phyloP scores from a whole-genome alignment of 306 rosid genomes.

The Cucumis melo region DNA sequence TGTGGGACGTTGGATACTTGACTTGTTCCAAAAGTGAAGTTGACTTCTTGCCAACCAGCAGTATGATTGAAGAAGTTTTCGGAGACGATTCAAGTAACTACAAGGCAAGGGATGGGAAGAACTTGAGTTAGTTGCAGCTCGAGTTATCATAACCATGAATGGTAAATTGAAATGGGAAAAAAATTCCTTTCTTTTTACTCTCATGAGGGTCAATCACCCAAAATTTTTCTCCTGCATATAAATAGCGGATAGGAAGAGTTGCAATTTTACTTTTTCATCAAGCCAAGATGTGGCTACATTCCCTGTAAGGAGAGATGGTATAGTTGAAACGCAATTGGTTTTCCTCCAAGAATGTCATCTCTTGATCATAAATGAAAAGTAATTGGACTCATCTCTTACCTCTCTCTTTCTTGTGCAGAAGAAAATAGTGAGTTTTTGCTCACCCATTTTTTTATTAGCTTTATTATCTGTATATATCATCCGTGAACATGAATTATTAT shows the following conservation, averaged over 20 bases:
- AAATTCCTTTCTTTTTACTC: neutral
- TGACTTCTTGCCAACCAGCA: slow-evolving; percentile 70
- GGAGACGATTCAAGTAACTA: slow-evolving; percentile 37
- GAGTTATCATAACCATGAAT: neutral
- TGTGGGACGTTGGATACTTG: slow-evolving; percentile 56
- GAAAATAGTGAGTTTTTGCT: neutral
- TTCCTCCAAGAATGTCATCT: neutral
- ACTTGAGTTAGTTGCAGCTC: slow-evolving; percentile 24
- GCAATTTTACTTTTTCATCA: slow-evolving; percentile 29
- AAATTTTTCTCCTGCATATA: slow-evolving; percentile 13
- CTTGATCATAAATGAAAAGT: slow-evolving; percentile 3
- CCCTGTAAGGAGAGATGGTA: slow-evolving; percentile 34
- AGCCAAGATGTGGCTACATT: slow-evolving; percentile 17
- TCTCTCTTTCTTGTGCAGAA: slow-evolving; percentile 4
- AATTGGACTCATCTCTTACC: slow-evolving; percentile 2
- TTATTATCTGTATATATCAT: neutral
- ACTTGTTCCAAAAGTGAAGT: slow-evolving; percentile 41
- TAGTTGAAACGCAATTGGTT: slow-evolving; percentile 32
- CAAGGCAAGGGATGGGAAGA: slow-evolving; percentile 48
- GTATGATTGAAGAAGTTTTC: slow-evolving; percentile 81
- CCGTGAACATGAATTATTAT: neutral
- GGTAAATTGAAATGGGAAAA: slow-evolving; percentile 5
- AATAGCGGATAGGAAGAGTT: slow-evolving; percentile 15
- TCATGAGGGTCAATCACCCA: slow-evolving; percentile 10
- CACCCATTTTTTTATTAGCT: neutral